Evolutionary conservation across 2,329 filamentous ascomycete genomes (phyloP), one percentile per base, ranked within the genome.

Genomic region (Bimuria novae-zelandiae): DNA sequence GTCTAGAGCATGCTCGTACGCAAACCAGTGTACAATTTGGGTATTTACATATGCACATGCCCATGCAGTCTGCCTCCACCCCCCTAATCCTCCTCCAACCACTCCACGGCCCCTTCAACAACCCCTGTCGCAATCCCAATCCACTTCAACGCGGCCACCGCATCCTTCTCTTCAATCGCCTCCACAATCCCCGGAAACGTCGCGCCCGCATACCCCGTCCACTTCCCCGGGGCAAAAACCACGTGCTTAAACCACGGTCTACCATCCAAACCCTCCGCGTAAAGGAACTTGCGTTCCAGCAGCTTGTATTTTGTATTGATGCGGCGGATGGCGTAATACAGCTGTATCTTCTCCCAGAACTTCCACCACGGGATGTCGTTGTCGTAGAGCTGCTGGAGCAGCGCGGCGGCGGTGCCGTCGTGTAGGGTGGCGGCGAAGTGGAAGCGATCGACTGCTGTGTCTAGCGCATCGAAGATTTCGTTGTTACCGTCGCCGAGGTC

Each of bases 191-290:
- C 84, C 1, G 85, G 85, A 62, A 84, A 88, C 7, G 84, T 86
- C 3, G 82, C 85, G 3, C 92, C 92, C 0, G 91, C 80, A 73
- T 97, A 97, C 0, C 92, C 92, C 0, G 91, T 96, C 91, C 92
- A 96, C 42, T 93, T 72, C 0, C 92, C 92, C 0, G 92, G 92
- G 1, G 92, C 92, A 74, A 95, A 97, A 1, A 97, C 89, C 2
- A 96, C 88, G 67, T 97, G 93, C 77, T 97, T 97, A 78, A 93
- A 97, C 92, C 92, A 97, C 21, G 79, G 78, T 54, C 93, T 80
- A 1, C 85, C 85, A 70, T 96, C 92, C 17, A 97, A 76, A 0
- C 93, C 93, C 3, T 82, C 79, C 4, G 84, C 76, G 64, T 90
- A 88, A 57, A 97, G 65, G 73, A 97, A 96, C 45, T 86, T 80